Percentiles rank a stretch among this genome's conserved stretches.
phyloP scores from a whole-genome alignment of 2,329 filamentous ascomycete genomes.

The Pseudogymnoascus sp. region DNA sequence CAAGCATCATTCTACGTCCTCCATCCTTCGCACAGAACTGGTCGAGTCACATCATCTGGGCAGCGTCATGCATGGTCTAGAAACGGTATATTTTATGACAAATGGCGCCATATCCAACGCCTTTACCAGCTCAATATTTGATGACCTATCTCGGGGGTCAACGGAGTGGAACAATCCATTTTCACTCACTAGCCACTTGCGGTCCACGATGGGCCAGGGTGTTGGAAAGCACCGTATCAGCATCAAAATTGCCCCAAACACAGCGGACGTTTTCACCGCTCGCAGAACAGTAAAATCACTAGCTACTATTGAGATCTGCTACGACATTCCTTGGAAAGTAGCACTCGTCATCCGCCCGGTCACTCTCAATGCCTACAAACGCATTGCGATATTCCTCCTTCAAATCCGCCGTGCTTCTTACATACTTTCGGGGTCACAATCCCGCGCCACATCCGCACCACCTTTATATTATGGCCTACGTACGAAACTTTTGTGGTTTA shows the following conservation, averaged over 20 bases:
- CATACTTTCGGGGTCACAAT: conserved; percentile 49
- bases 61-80: conserved; percentile 55
- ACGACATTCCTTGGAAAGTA: conserved; percentile 57
- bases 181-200: conserved; percentile 66
- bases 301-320: conserved; percentile 55
- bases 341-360: conserved; percentile 64
- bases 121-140: conserved; percentile 64
- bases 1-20: conserved; percentile 63
- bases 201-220: conserved; percentile 54
- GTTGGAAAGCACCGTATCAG: conserved; percentile 56
- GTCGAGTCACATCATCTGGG: conserved; percentile 62
- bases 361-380: conserved; percentile 59
- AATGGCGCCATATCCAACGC: conserved; percentile 60
- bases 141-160: conserved; percentile 56
- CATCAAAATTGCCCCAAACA: conserved; percentile 41
- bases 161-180: conserved; percentile 72
- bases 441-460: conserved; percentile 36
- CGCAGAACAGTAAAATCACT: conserved; percentile 55
- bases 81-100: conserved; percentile 66
- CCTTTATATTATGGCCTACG: conserved; percentile 52
- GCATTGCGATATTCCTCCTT: conserved; percentile 65
- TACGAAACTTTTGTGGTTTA: conserved; percentile 68
- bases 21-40: conserved; percentile 55
- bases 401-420: conserved; percentile 67
- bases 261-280: conserved; percentile 37